A percentile compares a stretch with the other conserved stretches of the same genome.
Conservation (phyloP, 164 flowering plant genomes). For the Akebia trifoliata region DNA sequence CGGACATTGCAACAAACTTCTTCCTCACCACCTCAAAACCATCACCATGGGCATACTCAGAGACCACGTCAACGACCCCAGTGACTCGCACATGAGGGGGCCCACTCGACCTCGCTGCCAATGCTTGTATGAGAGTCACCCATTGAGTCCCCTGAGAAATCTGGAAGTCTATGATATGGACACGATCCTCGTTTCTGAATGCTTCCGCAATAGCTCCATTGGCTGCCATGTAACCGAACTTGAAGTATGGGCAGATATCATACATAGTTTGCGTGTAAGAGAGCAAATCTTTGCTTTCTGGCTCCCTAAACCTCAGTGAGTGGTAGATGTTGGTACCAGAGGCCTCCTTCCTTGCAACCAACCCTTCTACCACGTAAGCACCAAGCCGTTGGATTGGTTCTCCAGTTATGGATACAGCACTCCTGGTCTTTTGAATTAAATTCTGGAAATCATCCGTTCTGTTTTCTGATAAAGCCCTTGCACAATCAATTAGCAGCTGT, state of each 20-base stretch:
- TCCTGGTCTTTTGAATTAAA: slow-evolving; percentile 11
- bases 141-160: slow-evolving; percentile 71
- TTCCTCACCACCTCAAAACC: slow-evolving; percentile 45
- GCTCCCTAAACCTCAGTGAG: slow-evolving; percentile 40
- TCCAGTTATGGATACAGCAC: slow-evolving; percentile 26
- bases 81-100: slow-evolving; percentile 65
- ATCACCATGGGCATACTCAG: slow-evolving; percentile 53
- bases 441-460: slow-evolving; percentile 9
- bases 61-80: slow-evolving; percentile 64
- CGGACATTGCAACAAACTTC: slow-evolving; percentile 40
- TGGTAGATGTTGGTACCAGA: slow-evolving; percentile 37
- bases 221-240: slow-evolving; percentile 80
- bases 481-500: slow-evolving; percentile 25
- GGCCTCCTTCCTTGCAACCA: slow-evolving; percentile 32
- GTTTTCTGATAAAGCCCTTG: slow-evolving; percentile 23
- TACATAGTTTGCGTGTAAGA: slow-evolving; percentile 64
- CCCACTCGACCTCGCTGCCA: slow-evolving; percentile 67
- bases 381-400: slow-evolving; percentile 39
- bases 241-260: slow-evolving; percentile 68
- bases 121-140: slow-evolving; percentile 61
- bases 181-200: slow-evolving; percentile 45
- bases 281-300: slow-evolving; percentile 50
- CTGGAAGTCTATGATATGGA: slow-evolving; percentile 69
- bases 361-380: slow-evolving; percentile 43
- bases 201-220: slow-evolving; percentile 82